Evolutionary conservation across 1,139 yeast species (phyloP), one percentile per base, ranked within the genome.

Genomic region (Saccharomyces pastorianus): DNA sequence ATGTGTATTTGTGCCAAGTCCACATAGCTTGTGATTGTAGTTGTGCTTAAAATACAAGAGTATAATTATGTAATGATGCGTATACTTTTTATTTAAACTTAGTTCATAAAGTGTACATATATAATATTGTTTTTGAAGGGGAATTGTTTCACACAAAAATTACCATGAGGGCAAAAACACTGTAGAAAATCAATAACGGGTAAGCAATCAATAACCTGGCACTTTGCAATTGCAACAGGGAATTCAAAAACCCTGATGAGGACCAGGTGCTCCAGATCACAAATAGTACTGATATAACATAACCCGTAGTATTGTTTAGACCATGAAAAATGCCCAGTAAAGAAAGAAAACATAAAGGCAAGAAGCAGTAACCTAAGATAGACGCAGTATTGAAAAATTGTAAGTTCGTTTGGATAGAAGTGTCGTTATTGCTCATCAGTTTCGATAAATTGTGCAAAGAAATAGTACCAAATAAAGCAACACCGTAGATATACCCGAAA

Each of bases 401-500:
- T 51, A 66, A 53, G 47, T 76, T 53, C 71, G 56, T 58, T 14
- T 47, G 50, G 6, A 54, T 54, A 11, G 61, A 26, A 14, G 52
- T 52, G 25, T 54, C 56, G 34, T 58, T 59, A 23, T 62, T 70
- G 47, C 71, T 66, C 99, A 93, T 93, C 60, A 90, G 76, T 69
- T 87, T 89, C 69, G 95, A 85, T 57, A 95, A 77, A 61, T 81
- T 81, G 71, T 91, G 97, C 62, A 90, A 80, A 46, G 96, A 83
- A 17, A 89, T 67, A 1, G 96, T 87, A 13, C 99, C 99, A 62
- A 91, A 84, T 51, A 95, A 74, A 0, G 97, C 99, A 48, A 93
- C 96, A 28, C 99, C 99, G 66, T 93, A 93, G 53, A 93, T 88
- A 71, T 95, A 95, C 2, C 99, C 98, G 69, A 93, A 93, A 69